Conservation (phyloP, 2,329 filamentous ascomycete genomes). For the Lizonia empirigonia region DNA sequence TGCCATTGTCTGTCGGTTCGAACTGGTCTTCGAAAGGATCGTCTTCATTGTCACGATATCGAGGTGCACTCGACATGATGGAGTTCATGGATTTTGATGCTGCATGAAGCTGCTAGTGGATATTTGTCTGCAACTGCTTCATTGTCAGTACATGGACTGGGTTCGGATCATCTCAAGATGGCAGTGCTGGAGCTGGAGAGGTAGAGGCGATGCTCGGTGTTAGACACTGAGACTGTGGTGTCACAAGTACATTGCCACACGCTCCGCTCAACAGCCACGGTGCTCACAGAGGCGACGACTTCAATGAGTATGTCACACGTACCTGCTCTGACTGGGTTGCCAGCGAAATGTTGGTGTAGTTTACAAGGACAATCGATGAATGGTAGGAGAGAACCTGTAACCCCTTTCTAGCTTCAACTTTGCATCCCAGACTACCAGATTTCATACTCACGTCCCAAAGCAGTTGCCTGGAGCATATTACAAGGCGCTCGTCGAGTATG, state of each 20-base stretch:
- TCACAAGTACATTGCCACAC: neutral
- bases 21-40: neutral
- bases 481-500: neutral
- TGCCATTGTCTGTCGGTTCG: neutral
- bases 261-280: neutral
- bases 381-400: neutral
- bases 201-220: neutral
- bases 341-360: too few relatives aligned
- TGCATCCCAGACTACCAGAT: neutral
- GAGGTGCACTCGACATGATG: neutral
- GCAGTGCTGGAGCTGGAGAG: neutral
- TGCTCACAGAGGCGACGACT: neutral
- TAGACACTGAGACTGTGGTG: neutral
- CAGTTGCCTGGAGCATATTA: neutral
- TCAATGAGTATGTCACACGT: neutral
- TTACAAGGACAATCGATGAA: neutral
- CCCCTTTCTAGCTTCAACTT: neutral
- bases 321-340: neutral
- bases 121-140: neutral
- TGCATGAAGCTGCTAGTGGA: neutral
- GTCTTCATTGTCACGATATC: neutral
- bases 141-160: neutral
- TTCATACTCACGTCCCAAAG: neutral
- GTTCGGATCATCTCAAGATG: neutral
- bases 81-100: neutral